Conservation (phyloP, 1,284 basidiomycete genomes). For the Schizopora paradoxa region DNA sequence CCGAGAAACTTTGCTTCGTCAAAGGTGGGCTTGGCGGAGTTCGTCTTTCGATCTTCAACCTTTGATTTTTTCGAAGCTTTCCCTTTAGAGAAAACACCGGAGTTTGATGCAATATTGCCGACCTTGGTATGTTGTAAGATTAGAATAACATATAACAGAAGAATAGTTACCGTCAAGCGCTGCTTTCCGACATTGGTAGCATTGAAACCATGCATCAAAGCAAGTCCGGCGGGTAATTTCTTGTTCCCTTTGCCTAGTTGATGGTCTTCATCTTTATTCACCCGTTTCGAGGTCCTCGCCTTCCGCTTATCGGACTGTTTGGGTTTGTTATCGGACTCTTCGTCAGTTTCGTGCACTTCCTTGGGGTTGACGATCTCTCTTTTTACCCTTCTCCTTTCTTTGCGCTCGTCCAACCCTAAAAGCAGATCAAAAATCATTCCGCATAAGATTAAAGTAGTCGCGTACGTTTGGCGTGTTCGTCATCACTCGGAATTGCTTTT, state of each 20-base stretch:
- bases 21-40: neutral
- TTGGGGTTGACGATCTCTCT: no score
- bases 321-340: neutral
- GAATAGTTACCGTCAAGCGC: conserved; percentile 56
- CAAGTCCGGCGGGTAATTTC: conserved; percentile 44
- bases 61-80: conserved; percentile 52
- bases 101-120: conserved; percentile 20
- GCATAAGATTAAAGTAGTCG: no score
- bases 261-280: neutral
- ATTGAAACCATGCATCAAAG: conserved; percentile 69
- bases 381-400: neutral
- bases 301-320: neutral
- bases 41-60: conserved; percentile 21
- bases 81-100: conserved; percentile 69
- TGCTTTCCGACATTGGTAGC: conserved; percentile 64
- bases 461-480: no score
- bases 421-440: no score
- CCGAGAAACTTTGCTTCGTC: no score
- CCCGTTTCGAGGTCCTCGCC: neutral
- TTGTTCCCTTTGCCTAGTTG: conserved; percentile 20
- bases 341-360: neutral
- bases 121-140: no score
- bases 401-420: neutral
- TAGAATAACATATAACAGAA: neutral
- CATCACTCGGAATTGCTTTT: no score